These are phyloP conservation scores for Rozella allomycis DNA, from an alignment of 371 early-diverging fungal genomes.

Conservation along the genomic window DNA sequence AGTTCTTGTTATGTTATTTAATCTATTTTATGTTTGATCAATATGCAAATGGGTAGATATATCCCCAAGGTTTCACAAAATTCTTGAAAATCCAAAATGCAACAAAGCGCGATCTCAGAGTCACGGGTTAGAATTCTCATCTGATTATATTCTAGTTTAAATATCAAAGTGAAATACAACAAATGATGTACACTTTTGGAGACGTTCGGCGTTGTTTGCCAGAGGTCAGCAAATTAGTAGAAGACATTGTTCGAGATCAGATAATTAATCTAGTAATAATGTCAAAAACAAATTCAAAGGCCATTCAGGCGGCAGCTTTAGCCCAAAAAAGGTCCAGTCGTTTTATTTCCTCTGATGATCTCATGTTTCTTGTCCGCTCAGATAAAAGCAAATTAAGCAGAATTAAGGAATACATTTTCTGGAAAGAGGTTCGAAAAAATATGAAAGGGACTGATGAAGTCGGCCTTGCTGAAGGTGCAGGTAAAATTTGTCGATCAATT, in stretches of 20 bases:
- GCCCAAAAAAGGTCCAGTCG: background rate
- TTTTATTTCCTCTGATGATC: slow-evolving; percentile 43
- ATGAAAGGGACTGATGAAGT: slow-evolving; percentile 40
- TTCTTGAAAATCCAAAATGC: no score
- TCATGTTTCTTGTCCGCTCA: slow-evolving; percentile 86
- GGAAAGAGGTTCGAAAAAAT: slow-evolving; percentile 88
- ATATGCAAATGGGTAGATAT: no score
- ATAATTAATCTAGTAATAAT: slow-evolving; percentile 77
- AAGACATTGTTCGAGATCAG: slow-evolving; percentile 85
- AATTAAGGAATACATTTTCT: slow-evolving; percentile 64
- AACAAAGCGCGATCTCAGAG: no score
- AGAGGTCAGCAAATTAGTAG: slow-evolving; percentile 55
- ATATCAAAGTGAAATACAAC: slow-evolving; percentile 55
- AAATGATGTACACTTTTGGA: slow-evolving; percentile 97
- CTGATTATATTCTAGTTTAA: no score
- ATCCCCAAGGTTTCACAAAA: no score
- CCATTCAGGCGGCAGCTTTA: no score
- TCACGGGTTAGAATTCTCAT: no score
- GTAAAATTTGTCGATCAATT: slow-evolving; percentile 17
- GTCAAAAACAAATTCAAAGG: no score
- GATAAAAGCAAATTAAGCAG: slow-evolving; percentile 79
- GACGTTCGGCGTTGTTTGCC: slow-evolving; percentile 70
- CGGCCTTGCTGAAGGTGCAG: slow-evolving; percentile 33
- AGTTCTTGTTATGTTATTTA: no score
- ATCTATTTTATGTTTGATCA: no score